phyloP scores from a whole-genome alignment of 441 rosid genomes.

The Geranium incanum region DNA sequence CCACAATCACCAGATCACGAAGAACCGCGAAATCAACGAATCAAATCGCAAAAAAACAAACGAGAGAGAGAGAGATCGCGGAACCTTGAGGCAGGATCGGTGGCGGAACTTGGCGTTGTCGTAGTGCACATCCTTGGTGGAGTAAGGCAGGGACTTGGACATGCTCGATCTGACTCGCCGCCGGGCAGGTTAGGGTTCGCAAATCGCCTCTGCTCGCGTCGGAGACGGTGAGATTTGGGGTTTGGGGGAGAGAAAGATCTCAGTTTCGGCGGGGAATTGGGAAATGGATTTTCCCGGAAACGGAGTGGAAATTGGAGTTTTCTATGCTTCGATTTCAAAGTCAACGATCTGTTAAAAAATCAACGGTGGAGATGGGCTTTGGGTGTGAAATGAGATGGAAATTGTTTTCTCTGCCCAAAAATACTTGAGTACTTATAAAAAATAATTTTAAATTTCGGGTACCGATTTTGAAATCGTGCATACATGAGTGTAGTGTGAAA shows the following conservation, averaged over 20 bases:
- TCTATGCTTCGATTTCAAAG: not conserved
- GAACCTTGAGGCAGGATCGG: conserved; percentile 65
- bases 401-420: too few relatives aligned
- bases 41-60: conserved; percentile 2
- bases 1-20: not conserved
- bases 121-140: conserved; percentile 72
- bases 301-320: not conserved
- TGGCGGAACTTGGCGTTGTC: conserved; percentile 95
- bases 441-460: too few relatives aligned
- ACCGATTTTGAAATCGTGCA: too few relatives aligned
- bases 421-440: too few relatives aligned
- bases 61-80: conserved; percentile 13
- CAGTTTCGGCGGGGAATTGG: not conserved
- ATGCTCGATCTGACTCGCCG: conserved; percentile 26
- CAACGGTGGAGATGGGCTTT: too few relatives aligned
- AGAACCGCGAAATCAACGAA: not conserved
- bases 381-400: too few relatives aligned
- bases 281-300: not conserved
- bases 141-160: conserved; percentile 73
- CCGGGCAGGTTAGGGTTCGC: not conserved
- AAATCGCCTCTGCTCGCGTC: not conserved
- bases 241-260: not conserved
- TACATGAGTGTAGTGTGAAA: too few relatives aligned
- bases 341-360: not conserved
- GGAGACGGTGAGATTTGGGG: not conserved